A percentile compares a stretch with the other conserved stretches of the same genome.
phyloP scores from a whole-genome alignment of 768 basidiomycete species.

The Collybiopsis luxurians region DNA sequence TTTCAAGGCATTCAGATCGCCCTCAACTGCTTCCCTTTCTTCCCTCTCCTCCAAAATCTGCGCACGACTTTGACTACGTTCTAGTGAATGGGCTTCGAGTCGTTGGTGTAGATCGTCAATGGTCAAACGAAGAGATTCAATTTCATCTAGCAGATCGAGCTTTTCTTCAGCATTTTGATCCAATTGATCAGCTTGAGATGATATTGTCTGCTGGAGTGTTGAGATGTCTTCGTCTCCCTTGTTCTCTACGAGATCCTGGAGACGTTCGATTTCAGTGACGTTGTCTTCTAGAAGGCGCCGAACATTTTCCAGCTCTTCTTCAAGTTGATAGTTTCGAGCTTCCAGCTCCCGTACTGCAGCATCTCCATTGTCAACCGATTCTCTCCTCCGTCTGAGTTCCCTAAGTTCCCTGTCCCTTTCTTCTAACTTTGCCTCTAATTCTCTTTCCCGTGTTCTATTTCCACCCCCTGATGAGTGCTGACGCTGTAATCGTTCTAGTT shows the following conservation, averaged over 20 bases:
- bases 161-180: constrained; percentile 65
- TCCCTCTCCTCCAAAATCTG: constrained; percentile 70
- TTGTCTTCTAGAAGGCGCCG: constrained; percentile 75
- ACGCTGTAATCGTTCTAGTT: constrained; percentile 68
- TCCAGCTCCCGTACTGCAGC: constrained; percentile 55
- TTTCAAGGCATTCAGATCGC: constrained; percentile 66
- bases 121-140: constrained; percentile 61
- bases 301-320: constrained; percentile 71
- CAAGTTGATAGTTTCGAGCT: constrained; percentile 62
- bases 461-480: constrained; percentile 36
- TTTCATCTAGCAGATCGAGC: constrained; percentile 65
- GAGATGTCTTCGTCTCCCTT: constrained; percentile 41
- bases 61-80: constrained; percentile 72
- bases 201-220: constrained; percentile 48
- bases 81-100: constrained; percentile 58
- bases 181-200: constrained; percentile 58
- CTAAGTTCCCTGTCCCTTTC: constrained; percentile 69
- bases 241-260: constrained; percentile 66
- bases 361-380: constrained; percentile 40
- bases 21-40: constrained; percentile 76
- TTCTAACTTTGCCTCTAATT: constrained; percentile 72
- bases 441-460: constrained; percentile 55
- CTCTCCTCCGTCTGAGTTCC: constrained; percentile 57
- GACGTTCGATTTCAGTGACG: constrained; percentile 75
- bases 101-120: constrained; percentile 64